Base-by-base conservation (phyloP, 192 early-diverging fungal species). In the Podila epicladia region DNA sequence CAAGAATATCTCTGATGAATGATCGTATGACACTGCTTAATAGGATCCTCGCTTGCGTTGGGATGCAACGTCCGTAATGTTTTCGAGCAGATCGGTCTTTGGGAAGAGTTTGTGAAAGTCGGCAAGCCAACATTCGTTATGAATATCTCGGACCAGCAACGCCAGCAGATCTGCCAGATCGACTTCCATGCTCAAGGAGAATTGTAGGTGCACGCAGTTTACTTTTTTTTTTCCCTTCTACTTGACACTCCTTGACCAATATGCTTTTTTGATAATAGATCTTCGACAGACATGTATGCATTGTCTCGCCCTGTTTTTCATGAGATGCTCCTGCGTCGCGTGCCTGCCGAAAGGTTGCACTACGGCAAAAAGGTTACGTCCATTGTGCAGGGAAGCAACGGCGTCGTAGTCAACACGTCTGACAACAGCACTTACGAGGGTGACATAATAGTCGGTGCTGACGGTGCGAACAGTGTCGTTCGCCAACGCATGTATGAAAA, bases 401-500 rank as follows among this genome's bases (percentile, higher is more conserved):
- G 12, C 20, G 29, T 29, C 29, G 29, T 3, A 29, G 5, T 51
- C 50, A 0, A 17, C 19, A 53, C n/a, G 50, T 53, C 49, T 7
- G n/a, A 53, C n/a, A 53, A 53, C 50, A 22, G n/a, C 50, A 53
- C 9, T 5, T 53, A 53, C 17, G 50, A 53, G 17, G 50, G 19
- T 4, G 19, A 53, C 6, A 17, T 53, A 19, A 9, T 53, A 5
- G 50, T n/a, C 19, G 64, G 64, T 3, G 64, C 64, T 9, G 64
- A 65, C n/a, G 64, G 64, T 11, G 64, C 28, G 1, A 32, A 65
- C 49, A 53, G 64, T 32, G 33, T 26, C 3, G 49, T 53, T n/a
- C 65, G 65, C 0, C 65, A 67, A 13, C 24, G 17, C 31, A 11
- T 67, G 28, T 67, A 55, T 13, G 24, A 26, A 20, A 26, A 20